Base-by-base conservation (phyloP, 208 protist genomes). In the Wallacemonas sp. region DNA sequence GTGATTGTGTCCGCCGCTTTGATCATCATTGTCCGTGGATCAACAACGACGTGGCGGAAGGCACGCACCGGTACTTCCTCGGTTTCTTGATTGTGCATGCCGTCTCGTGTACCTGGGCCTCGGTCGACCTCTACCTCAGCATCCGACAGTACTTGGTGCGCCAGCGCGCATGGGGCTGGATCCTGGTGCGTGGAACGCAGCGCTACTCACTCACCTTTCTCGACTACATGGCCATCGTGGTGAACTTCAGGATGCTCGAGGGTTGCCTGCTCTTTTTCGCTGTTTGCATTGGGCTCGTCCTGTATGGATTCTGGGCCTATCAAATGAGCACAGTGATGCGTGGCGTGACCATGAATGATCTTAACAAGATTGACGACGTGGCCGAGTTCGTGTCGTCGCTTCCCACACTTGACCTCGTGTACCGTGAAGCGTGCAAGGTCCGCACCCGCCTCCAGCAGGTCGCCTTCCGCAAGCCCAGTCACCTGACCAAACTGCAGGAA, bases 1-100 rank as follows among this genome's bases (percentile, higher is more conserved):
- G 93, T 33, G 55, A 60, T 33, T 99, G 97, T 80, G 94, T 99
- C 19, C 85, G 95, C 30, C 91, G 91, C 57, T 98, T 90, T 71
- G 97, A 99, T 68, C 97, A 99, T 69, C 95, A 98, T 78, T 99
- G 97, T 76, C 87, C 85, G 24, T 99, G 97, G 97, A 92, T 99
- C 24, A 98, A 98, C 85, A 98, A 97, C 64, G 96, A 97, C 79
- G 94, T 98, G 33, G 97, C 96, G 32, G 94, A 97, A 58, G 79
- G 81, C 29, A 98, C 96, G 36, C 91, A 96, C 68, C 86, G 91
- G 13, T 96, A 87, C 79, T 97, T 97, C 70, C 58, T 95, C 2
- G 66, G 81, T 19, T 98, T 98, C 62, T 75, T 99, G 21, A 44
- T 92, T 41, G 60, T 60, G 13, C 91, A 98, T 76, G 76, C 82